Evolutionary conservation across 495 filamentous ascomycete genomes (phyloP).

Genomic region (Hypoxylon rickii): DNA sequence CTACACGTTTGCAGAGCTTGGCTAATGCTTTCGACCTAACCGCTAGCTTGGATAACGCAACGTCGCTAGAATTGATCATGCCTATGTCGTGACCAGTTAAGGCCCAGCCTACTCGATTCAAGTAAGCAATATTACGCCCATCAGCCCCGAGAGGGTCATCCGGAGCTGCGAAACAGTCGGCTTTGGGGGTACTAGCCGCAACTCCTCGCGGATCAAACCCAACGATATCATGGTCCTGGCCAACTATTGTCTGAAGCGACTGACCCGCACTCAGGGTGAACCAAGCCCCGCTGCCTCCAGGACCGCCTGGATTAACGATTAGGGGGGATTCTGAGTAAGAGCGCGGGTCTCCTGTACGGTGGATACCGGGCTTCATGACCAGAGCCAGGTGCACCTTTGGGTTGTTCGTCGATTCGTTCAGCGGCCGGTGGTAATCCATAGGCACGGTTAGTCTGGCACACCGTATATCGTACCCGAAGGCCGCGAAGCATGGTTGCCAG

Average conservation of each 20-base stretch:
- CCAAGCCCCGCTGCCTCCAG: slow-evolving; percentile 54
- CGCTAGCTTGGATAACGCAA: slow-evolving; percentile 39
- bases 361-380: slow-evolving; percentile 53
- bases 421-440: slow-evolving; percentile 56
- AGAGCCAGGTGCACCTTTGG: slow-evolving; percentile 57
- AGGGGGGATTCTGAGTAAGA: slow-evolving; percentile 29
- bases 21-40: slow-evolving; percentile 35
- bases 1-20: slow-evolving; percentile 44
- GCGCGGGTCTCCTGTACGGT: slow-evolving; percentile 54
- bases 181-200: slow-evolving; percentile 38
- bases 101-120: slow-evolving; percentile 30
- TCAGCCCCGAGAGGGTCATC: slow-evolving; percentile 16
- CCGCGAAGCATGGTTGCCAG: slow-evolving; percentile 45
- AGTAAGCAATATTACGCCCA: slow-evolving; percentile 34
- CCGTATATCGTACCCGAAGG: slow-evolving; percentile 41
- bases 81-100: slow-evolving; percentile 34
- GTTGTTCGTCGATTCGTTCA: slow-evolving; percentile 41
- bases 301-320: slow-evolving; percentile 49
- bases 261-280: slow-evolving; percentile 44
- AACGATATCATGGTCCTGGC: slow-evolving; percentile 37
- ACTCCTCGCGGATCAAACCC: slow-evolving; percentile 46
- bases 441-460: slow-evolving; percentile 63
- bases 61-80: slow-evolving; percentile 42
- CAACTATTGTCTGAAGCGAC: slow-evolving; percentile 50
- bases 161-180: slow-evolving; percentile 38